Base-by-base conservation (phyloP, 2,329 filamentous ascomycete species). In the Claviceps arundinis region DNA sequence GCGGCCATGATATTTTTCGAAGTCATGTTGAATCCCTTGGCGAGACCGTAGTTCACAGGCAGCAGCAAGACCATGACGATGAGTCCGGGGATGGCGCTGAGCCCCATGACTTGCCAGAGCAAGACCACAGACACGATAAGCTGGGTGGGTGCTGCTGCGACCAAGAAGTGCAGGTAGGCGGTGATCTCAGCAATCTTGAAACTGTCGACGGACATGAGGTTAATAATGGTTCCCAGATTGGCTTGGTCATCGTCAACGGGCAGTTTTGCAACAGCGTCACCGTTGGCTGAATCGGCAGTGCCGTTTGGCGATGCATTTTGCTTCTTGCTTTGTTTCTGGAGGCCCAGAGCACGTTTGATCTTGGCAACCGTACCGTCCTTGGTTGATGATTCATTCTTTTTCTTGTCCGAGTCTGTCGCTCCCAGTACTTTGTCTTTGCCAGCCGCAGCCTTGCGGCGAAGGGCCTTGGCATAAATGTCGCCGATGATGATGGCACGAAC, bases 121-220 rank as follows among this genome's bases (percentile, higher is more conserved):
- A 98, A 73, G 17, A 79, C 72, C 55, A 97, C 76, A 5, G 89
- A 87, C 46, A 96, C 80, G 46, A 86, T 70, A 41, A 98, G 78
- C 68, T 97, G 90, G 0, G 93, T 87, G 0, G 93, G 93, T 1
- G 91, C 90, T 55, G 86, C 84, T 0, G 90, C 91, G 74, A 91
- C 86, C n/a, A 98, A 74, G 68, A 95, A 98, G 68, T 98, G 93
- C 37, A 98, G 73, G 65, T 98, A 98, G 0, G 91, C 87, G 40
- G 89, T 93, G 54, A 95, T 84, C 65, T 98, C 93, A 56, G 88
- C 87, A 52, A 98, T 89, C 71, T 98, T 98, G 80, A 97, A 97
- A 47, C 91, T 96, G 72, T 98, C 94, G 42, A 98, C 94, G 11
- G 93, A 94, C 93, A 98, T 98, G 58, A 98, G 75, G 67, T 97